Evolutionary conservation across 805 yeast species (phyloP).

Genomic region (Yarrowia osloensis): DNA sequence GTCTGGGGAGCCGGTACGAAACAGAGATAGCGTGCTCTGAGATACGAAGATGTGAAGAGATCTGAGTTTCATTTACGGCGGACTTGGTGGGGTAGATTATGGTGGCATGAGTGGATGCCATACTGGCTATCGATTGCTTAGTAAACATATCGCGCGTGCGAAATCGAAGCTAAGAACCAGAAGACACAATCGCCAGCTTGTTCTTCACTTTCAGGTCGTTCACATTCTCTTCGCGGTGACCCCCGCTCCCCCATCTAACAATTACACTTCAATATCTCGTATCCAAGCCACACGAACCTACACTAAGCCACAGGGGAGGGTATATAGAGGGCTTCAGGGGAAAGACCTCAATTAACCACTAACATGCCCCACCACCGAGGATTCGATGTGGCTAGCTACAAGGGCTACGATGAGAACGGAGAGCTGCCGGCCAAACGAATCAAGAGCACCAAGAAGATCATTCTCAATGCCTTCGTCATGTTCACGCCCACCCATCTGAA

Average conservation of each 20-base stretch:
- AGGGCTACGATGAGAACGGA: background rate
- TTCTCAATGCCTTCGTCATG: slow-evolving; percentile 48
- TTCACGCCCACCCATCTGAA: slow-evolving; percentile 37
- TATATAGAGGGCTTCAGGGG: background rate
- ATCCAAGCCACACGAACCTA: slow-evolving; percentile 11
- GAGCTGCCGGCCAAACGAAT: background rate
- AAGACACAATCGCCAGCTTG: no score
- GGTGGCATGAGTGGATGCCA: no score
- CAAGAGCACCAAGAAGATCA: slow-evolving; percentile 38
- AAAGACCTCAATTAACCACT: background rate
- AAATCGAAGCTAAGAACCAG: no score
- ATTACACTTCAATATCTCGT: slow-evolving; percentile 4
- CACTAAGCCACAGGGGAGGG: background rate
- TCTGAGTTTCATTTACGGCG: background rate
- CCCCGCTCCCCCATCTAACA: no score
- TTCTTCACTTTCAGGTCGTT: no score
- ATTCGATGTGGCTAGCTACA: background rate
- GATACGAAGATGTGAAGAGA: background rate
- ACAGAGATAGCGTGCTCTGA: background rate
- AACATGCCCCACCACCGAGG: slow-evolving; percentile 10
- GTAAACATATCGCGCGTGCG: no score
- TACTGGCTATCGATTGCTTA: no score
- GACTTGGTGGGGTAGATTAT: background rate
- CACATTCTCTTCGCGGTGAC: no score
- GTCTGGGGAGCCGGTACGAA: no score